Conservation (phyloP, 495 filamentous ascomycete species). For the Neurospora africana region DNA sequence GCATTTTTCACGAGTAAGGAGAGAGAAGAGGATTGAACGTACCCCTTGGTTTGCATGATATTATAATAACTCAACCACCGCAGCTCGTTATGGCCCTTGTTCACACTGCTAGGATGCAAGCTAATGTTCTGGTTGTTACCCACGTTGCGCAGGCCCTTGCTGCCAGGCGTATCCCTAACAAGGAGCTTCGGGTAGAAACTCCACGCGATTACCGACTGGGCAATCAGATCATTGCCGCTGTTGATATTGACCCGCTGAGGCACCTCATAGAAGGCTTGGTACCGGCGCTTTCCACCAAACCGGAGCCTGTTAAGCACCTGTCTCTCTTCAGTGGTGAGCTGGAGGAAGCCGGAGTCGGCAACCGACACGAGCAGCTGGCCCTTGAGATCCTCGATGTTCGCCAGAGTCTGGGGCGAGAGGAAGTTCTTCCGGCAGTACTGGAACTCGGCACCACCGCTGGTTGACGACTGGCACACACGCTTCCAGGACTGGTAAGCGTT, state of each 20-base stretch:
- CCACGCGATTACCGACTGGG: conserved; percentile 74
- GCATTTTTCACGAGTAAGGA: neutral
- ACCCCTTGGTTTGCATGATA: conserved; percentile 85
- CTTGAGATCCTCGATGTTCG: conserved; percentile 89
- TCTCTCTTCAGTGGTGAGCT: conserved; percentile 58
- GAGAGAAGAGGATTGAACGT: conserved; percentile 14
- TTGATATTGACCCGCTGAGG: conserved; percentile 63
- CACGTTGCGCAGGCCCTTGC: conserved; percentile 82
- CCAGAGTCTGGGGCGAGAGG: conserved; percentile 68
- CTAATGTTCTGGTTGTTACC: conserved; percentile 81
- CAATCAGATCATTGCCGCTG: conserved; percentile 64
- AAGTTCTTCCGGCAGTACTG: conserved; percentile 90
- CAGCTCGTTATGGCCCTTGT: conserved; percentile 55
- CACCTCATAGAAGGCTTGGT: conserved; percentile 68
- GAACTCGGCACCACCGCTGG: conserved; percentile 55
- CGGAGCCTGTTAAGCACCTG: conserved; percentile 48
- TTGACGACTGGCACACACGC: conserved; percentile 53
- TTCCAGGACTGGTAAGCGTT: conserved; percentile 89
- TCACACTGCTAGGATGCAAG: conserved; percentile 77
- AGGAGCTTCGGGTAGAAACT: conserved; percentile 93
- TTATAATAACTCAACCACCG: conserved; percentile 87
- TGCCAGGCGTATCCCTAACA: conserved; percentile 50
- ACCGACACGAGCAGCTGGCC: conserved; percentile 74
- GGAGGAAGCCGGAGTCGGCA: conserved; percentile 71
- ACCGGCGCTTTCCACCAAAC: conserved; percentile 37